Base-by-base conservation (phyloP, 2,329 filamentous ascomycete species). In the Macroventuria anomochaeta region DNA sequence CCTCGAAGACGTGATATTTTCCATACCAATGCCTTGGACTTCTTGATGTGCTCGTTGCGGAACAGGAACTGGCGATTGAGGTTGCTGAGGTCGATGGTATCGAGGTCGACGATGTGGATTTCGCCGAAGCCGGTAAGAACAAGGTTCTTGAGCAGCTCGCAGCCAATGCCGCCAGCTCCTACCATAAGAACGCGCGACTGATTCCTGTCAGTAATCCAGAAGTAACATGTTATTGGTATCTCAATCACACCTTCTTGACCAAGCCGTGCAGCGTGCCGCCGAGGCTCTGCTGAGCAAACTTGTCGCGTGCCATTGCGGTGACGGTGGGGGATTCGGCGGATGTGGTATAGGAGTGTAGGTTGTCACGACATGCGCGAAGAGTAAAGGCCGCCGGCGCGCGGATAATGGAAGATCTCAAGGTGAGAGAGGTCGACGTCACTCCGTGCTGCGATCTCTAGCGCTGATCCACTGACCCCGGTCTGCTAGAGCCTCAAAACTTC, bases 31-130 rank as follows among this genome's bases (percentile, higher is more conserved):
- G 95, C 93, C 74, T 99, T 99, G 1, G 93, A 86, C 75, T 96
- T 96, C 77, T 97, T 97, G 77, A 99, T 97, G 71, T 99, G 95
- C 73, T 97, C 93, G 68, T 93, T 89, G 57, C 93, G 86, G 76
- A 99, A 99, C 40, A 99, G 86, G 69, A 99, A 99, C 75, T 99
- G 95, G 49, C 95, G 90, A 68, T 99, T 99, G 43, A 99, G 83
- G 72, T 99, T 99, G 78, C 92, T 96, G 18, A 99, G 83, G 72
- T 99, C 95, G 77, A 99, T 97, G 1, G 95, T 99, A 75, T 99
- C 95, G 55, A 99, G 89, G 75, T 99, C 95, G 64, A 99, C 91
- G 38, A 97, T 88, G 75, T 96, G 90, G 43, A 97, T 87, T 77
- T 96, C 90, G 62, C 91, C 91, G 66, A 96, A 99, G 63, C 93